These are phyloP conservation scores for Elsinoe arachidis DNA, from an alignment of 2,329 filamentous ascomycete genomes.

Conservation along the genomic window DNA sequence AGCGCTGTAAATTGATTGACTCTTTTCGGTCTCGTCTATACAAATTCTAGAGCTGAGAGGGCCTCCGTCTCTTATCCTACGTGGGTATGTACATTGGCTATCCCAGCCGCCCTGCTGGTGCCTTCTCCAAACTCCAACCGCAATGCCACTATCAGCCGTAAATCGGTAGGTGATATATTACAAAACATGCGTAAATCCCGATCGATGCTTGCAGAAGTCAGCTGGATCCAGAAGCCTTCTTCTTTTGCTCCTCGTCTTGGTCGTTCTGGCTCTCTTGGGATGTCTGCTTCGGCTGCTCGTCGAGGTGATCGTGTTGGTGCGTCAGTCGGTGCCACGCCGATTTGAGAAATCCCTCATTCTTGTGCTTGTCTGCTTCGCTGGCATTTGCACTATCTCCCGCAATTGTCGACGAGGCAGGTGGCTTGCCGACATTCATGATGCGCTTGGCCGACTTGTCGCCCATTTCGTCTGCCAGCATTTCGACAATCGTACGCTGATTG, in stretches of 20 bases:
- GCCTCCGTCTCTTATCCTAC: background rate
- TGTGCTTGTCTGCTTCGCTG: conserved; percentile 45
- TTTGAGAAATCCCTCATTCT: conserved; percentile 84
- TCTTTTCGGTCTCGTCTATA: conserved; percentile 1
- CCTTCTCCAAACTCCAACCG: background rate
- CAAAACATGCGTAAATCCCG: conserved; percentile 11
- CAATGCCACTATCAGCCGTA: conserved; percentile 8
- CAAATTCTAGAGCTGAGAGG: conserved; percentile 8
- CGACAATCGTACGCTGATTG: conserved; percentile 85
- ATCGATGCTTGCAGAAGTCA: conserved; percentile 14
- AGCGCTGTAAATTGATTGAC: conserved; percentile 2
- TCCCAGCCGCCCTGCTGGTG: background rate
- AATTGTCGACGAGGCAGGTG: conserved; percentile 27
- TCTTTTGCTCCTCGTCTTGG: conserved; percentile 24
- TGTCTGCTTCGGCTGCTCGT: conserved; percentile 16
- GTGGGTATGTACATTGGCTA: conserved; percentile 3
- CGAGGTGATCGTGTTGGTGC: conserved; percentile 49
- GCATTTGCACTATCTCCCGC: conserved; percentile 3
- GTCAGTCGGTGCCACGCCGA: conserved; percentile 87
- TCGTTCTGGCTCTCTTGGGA: conserved; percentile 16
- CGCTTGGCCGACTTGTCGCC: conserved; percentile 84
- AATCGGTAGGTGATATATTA: conserved; percentile 13
- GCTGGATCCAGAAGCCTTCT: conserved; percentile 31
- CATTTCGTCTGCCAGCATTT: conserved; percentile 96
- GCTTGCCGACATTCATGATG: conserved; percentile 70